phyloP scores from a whole-genome alignment of 2,329 filamentous ascomycete genomes.

The Fusarium tjaetaba region DNA sequence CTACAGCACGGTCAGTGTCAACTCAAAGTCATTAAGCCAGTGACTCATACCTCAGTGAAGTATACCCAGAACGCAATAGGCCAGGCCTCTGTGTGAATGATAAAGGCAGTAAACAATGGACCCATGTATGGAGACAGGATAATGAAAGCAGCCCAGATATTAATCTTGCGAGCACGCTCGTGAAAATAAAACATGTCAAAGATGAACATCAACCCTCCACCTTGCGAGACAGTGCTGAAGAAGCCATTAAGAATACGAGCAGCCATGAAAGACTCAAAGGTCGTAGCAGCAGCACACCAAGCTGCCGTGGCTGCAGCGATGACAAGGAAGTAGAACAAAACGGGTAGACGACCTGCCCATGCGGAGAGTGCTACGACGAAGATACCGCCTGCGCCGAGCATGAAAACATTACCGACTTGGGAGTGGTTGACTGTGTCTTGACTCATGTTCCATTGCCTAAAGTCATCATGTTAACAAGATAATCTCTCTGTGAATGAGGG shows the following conservation, averaged over 20 bases:
- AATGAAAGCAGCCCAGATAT: background rate
- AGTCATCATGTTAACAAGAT: rapidly evolving
- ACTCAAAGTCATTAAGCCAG: rapidly evolving
- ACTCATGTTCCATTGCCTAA: background rate
- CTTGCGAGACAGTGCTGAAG: background rate
- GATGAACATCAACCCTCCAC: background rate
- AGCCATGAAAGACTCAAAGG: background rate
- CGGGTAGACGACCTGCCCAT: background rate
- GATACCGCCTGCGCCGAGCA: background rate
- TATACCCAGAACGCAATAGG: background rate
- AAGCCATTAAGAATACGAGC: background rate
- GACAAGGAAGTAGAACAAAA: background rate
- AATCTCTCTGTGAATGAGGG: rapidly evolving
- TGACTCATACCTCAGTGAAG: rapidly evolving
- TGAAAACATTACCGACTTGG: background rate
- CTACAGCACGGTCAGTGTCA: background rate
- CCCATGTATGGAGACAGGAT: background rate
- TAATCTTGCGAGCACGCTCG: background rate
- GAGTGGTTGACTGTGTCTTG: background rate
- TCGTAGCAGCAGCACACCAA: background rate
- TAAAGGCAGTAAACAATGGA: background rate
- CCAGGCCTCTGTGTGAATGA: background rate
- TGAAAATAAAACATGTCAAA: background rate
- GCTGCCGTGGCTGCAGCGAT: rapidly evolving
- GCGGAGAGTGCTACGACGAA: background rate